A percentile compares a stretch with the other conserved stretches of the same genome.
phyloP scores from a whole-genome alignment of 331 rosid genomes.

The Erythrophleum ivorense region DNA sequence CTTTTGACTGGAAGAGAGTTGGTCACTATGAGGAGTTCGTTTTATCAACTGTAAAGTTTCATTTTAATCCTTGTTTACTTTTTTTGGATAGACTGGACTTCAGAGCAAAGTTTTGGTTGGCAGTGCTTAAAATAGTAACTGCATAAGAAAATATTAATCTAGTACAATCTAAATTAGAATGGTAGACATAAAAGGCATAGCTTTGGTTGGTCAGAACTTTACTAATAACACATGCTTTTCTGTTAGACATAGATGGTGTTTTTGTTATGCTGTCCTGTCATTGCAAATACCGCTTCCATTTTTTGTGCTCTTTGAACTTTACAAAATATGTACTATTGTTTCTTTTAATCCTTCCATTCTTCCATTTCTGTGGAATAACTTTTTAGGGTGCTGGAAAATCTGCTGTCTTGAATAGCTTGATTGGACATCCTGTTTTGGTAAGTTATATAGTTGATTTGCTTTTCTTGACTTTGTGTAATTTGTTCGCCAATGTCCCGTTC shows the following conservation, averaged over 20 bases:
- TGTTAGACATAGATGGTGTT: not conserved
- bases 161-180: too few relatives aligned
- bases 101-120: not conserved
- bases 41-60: not conserved
- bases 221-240: not conserved
- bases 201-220: not conserved
- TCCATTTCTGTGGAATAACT: not conserved
- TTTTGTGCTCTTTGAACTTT: slow-evolving; percentile 2
- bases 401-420: slow-evolving; percentile 85
- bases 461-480: not conserved
- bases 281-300: not conserved
- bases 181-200: not conserved
- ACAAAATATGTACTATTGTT: not conserved
- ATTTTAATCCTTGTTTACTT: not conserved
- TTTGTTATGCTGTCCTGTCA: not conserved
- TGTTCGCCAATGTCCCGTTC: not conserved
- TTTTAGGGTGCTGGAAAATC: slow-evolving; percentile 95
- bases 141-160: not conserved
- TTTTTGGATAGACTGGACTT: not conserved
- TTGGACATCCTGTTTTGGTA: slow-evolving; percentile 97
- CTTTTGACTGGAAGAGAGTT: not conserved
- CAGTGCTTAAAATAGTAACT: not conserved
- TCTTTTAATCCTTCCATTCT: not conserved
- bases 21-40: not conserved
- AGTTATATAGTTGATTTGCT: slow-evolving; percentile 34